Evolutionary conservation across 768 basidiomycete species (phyloP).

Genomic region (Cyclocybe cylindracea): DNA sequence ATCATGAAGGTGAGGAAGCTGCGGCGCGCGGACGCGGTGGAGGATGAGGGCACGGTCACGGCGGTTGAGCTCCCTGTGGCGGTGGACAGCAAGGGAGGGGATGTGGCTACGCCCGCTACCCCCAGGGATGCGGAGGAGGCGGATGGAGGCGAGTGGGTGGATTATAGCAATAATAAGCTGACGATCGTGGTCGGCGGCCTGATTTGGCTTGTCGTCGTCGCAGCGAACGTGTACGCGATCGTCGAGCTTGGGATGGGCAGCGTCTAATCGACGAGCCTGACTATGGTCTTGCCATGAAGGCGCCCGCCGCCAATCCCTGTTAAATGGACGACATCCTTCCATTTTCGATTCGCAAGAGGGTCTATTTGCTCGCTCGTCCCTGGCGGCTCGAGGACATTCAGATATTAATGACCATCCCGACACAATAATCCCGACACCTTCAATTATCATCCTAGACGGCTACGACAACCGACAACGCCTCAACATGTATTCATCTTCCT

Average conservation of each 20-base stretch:
- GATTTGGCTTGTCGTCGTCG: constrained; percentile 66
- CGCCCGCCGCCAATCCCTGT: too few species aligned
- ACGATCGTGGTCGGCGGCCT: constrained; percentile 48
- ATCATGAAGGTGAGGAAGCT: constrained; percentile 71
- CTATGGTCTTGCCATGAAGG: too few species aligned
- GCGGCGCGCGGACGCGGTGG: constrained; percentile 15
- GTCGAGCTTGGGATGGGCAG: constrained; percentile 45
- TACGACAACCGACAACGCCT: too few species aligned
- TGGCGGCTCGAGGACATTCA: too few species aligned
- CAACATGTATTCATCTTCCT: too few species aligned
- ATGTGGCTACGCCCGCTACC: background rate
- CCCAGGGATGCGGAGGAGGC: constrained; percentile 15
- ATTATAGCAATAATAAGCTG: constrained; percentile 64
- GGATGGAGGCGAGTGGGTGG: constrained; percentile 41
- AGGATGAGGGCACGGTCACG: background rate
- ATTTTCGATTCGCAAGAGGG: too few species aligned
- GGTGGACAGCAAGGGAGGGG: constrained; percentile 4
- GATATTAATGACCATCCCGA: too few species aligned
- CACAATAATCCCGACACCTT: too few species aligned
- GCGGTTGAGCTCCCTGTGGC: background rate
- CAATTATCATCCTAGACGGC: too few species aligned
- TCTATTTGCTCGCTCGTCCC: too few species aligned
- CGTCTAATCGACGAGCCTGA: background rate
- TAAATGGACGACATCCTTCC: too few species aligned
- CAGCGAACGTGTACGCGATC: constrained; percentile 80